Conservation (phyloP, 2,329 filamentous ascomycete species). For the Colletotrichum trifolii region DNA sequence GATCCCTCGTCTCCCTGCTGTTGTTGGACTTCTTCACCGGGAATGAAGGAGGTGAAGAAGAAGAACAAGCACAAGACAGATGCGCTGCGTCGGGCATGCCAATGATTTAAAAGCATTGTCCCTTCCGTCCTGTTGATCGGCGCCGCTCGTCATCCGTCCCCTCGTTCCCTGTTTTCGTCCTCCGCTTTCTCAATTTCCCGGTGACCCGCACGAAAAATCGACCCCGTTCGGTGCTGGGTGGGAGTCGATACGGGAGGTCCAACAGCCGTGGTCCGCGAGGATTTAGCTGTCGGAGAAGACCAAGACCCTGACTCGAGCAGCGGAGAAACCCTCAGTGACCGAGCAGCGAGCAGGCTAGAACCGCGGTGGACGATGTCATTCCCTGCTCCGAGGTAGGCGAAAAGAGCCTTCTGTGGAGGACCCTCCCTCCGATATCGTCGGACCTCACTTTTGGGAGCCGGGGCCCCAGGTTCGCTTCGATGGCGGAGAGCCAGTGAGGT, state of each 20-base stretch:
- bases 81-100: conserved; percentile 2
- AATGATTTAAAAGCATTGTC: conserved; percentile 20
- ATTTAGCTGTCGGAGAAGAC: conserved; percentile 8
- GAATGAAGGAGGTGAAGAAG: conserved; percentile 23
- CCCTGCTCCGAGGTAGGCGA: conserved; percentile 1
- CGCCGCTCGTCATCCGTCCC: background rate
- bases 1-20: conserved; percentile 9
- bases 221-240: conserved; percentile 11
- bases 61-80: conserved; percentile 2
- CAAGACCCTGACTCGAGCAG: conserved; percentile 12
- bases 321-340: conserved; percentile 17
- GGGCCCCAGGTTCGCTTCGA: background rate
- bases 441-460: conserved; percentile 16
- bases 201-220: conserved; percentile 16
- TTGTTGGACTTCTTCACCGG: conserved; percentile 10
- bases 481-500: conserved; percentile 1
- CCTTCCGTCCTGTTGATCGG: background rate
- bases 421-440: conserved; percentile 31
- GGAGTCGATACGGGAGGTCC: conserved; percentile 1
- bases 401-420: background rate
- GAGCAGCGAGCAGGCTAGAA: conserved; percentile 13
- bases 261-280: background rate
- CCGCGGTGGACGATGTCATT: conserved; percentile 24
- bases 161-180: conserved; percentile 4
- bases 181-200: conserved; percentile 6